Evolutionary conservation across 2,329 filamentous ascomycete genomes (phyloP), one percentile per base, ranked within the genome.

Genomic region (Fusarium poae): DNA sequence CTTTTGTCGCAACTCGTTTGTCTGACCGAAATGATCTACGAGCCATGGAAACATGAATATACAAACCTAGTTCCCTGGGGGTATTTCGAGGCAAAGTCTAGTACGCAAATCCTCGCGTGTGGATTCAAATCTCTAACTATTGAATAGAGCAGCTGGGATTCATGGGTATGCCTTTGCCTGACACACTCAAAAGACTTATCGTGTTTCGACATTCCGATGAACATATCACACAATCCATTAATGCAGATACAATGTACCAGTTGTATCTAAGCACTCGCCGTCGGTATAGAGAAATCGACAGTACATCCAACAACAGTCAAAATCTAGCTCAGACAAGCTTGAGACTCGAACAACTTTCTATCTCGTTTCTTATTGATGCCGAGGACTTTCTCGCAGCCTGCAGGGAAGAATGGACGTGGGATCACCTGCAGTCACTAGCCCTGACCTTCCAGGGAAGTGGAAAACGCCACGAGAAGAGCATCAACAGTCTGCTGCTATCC

Each of bases 301-400:
- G 29, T 20, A 13, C 3, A 44, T 44, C 25, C 10, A 43, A 12
- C 2, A 42, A 42, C 15, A n/a, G 27, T 10, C 5, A 2, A 4
- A 2, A 25, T 5, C 8, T 55, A 2, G 42, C 57, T 20, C 35
- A 25, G 6, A 9, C 3, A 34, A 62, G 57, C 29, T n/a, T 32
- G n/a, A 35, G 3, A 11, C 44, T 62, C 6, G 2, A 23, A 9
- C 12, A 57, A 25, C 37, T 57, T 12, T 6, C 15, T 2, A 39
- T 63, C 8, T 63, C 58, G 18, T 63, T 63, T 23, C 8, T 50
- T 11, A 7, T 57, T 29, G 6, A 32, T 7, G 44, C 50, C 2
- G 16, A 10, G 11, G 0, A 50, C 0, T 50, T 57, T 5, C 48
- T 63, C 4, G 6, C 7, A 16, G 9, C 4, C 4, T 63, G 61